Base-by-base conservation (phyloP, 176 grass and related monocot genomes). In the Juncus inflexus region DNA sequence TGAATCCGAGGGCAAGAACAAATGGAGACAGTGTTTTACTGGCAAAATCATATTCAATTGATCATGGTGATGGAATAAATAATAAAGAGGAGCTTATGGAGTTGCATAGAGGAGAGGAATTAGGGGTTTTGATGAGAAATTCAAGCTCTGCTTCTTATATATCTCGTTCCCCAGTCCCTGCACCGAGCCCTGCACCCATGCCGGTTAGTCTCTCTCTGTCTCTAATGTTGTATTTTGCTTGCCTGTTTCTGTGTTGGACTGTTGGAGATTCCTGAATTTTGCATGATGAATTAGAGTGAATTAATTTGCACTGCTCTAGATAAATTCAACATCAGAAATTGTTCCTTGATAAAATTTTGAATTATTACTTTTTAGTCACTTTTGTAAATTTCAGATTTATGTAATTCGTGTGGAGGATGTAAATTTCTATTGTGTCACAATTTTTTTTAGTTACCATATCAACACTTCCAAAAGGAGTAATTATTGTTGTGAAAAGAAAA, bases 11-110 rank as follows among this genome's bases (percentile, higher is more conserved):
- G 12, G 81, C 11, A 13, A 52, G 80, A 7, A 64, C 68, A 7
- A 76, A 8, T 15, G 84, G 43, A 10, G 51, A 62, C 60, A 69
- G 74, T 12, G 67, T 54, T 64, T 71, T 80, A 5, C 12, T 85
- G 53, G 74, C 64, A 47, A 80, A 61, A 2, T 74, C 84, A 1
- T 62, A 60, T 36, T 72, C 59, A 15, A 70, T 15, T 40, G 72
- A 5, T 70, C 50, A 42, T 40, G 37, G 36, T 54, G 51, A 43
- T 36, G 64, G 57, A 63, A 87, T 76, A 56, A 69, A 39, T 69
- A 76, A 28, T 7, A 53, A 62, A 37, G 73, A 76, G n/a, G 71
- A 50, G 35, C 53, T 51, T 66, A 40, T 64, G 35, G 43, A 58
- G 56, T 35, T 58, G 10, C 61, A 9, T 3, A 62, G 15, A n/a